Evolutionary conservation across 1,284 basidiomycete species (phyloP).

Genomic region (Xanthoconium separans): DNA sequence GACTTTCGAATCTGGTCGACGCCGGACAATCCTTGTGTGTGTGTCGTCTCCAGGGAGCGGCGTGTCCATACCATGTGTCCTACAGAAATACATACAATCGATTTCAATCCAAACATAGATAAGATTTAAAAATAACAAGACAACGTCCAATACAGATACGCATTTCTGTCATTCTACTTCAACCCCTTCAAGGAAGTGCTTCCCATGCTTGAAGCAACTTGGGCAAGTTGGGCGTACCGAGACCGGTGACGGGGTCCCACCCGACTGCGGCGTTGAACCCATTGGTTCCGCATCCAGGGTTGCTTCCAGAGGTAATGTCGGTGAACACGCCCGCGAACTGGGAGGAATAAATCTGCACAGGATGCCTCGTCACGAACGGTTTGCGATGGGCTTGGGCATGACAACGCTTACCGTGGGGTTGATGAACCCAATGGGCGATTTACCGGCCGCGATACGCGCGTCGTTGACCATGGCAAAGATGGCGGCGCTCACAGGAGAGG

Average conservation of each 20-base stretch:
- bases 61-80: too few relatives aligned
- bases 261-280: constrained; percentile 35
- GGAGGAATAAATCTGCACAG: constrained; percentile 17
- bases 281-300: constrained; percentile 37
- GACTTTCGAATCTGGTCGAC: too few relatives aligned
- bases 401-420: constrained; percentile 28
- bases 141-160: too few relatives aligned
- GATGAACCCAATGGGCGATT: constrained; percentile 37
- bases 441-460: constrained; percentile 38
- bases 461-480: constrained; percentile 49
- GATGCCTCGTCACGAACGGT: neutral
- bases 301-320: constrained; percentile 42
- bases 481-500: constrained; percentile 40
- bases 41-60: too few relatives aligned
- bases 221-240: constrained; percentile 32
- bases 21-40: too few relatives aligned
- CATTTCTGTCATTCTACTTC: neutral
- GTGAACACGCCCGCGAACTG: constrained; percentile 28
- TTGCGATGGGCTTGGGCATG: neutral
- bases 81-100: too few relatives aligned
- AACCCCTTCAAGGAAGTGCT: neutral
- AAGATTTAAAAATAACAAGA: too few relatives aligned
- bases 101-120: too few relatives aligned
- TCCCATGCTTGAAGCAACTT: constrained; percentile 18
- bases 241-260: constrained; percentile 39